Conservation (phyloP, 306 rosid species). For the Datisca glomerata region DNA sequence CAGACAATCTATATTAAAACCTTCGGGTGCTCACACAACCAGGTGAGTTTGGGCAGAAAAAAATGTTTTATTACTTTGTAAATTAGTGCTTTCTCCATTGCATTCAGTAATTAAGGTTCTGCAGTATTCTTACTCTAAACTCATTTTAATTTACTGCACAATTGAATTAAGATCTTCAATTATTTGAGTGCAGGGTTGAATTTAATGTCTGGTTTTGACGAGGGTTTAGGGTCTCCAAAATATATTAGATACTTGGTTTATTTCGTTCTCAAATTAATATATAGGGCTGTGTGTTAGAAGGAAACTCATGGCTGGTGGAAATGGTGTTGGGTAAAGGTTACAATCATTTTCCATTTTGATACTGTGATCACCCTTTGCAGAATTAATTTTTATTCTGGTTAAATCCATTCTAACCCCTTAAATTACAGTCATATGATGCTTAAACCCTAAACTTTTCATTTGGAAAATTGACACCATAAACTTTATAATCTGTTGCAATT, state of each 20-base stretch:
- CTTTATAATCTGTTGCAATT: no score
- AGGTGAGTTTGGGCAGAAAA: constrained; percentile 27
- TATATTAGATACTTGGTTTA: neutral
- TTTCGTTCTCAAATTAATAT: neutral
- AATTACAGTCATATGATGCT: no score
- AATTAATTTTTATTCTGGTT: no score
- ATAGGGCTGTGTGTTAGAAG: no score
- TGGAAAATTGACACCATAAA: no score
- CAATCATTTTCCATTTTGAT: no score
- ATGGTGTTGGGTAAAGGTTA: no score
- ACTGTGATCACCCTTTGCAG: no score
- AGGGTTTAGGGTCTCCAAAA: neutral
- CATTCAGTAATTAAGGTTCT: neutral
- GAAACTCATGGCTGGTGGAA: no score
- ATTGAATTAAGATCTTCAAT: neutral
- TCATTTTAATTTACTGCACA: neutral
- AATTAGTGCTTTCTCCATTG: neutral
- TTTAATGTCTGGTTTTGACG: neutral
- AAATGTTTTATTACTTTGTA: neutral
- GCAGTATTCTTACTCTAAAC: neutral
- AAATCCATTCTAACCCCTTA: no score
- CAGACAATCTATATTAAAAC: constrained; percentile 81
- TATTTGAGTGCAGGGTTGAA: no score
- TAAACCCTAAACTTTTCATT: no score
- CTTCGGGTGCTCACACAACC: constrained; percentile 93